phyloP scores from a whole-genome alignment of 805 yeast genomes.

The Metschnikowia hibisci region DNA sequence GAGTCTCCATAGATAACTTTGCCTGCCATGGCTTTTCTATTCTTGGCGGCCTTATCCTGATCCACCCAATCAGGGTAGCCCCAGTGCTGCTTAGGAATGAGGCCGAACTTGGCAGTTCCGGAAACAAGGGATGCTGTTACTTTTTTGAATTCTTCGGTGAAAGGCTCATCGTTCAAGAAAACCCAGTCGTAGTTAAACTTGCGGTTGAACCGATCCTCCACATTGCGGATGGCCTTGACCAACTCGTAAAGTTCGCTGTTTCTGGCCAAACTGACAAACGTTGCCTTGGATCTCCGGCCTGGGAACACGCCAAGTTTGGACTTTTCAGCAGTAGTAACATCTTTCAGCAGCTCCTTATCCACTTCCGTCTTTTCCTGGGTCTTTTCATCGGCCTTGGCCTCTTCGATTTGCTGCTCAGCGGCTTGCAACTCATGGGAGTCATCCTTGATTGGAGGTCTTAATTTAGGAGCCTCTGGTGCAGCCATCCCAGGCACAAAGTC shows the following conservation, averaged over 20 bases:
- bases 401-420: constrained; percentile 11
- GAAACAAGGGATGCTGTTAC: constrained; percentile 65
- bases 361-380: neutral
- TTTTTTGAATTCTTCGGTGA: constrained; percentile 73
- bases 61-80: constrained; percentile 82
- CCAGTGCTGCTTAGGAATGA: constrained; percentile 85
- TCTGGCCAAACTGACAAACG: constrained; percentile 70
- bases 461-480: neutral
- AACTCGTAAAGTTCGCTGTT: constrained; percentile 65
- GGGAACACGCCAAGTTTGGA: constrained; percentile 2
- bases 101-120: constrained; percentile 75
- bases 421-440: constrained; percentile 6
- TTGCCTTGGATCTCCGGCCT: constrained; percentile 13
- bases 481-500: constrained; percentile 5
- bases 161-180: constrained; percentile 83
- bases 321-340: neutral
- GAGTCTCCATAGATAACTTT: constrained; percentile 71
- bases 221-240: constrained; percentile 61
- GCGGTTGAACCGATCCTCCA: constrained; percentile 86
- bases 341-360: neutral
- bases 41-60: constrained; percentile 60
- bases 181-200: constrained; percentile 91
- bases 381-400: neutral
- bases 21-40: constrained; percentile 55
- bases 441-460: constrained; percentile 8